Percentiles rank a stretch among this genome's conserved stretches.
Evolutionary conservation across 768 basidiomycete species (phyloP).

Genomic region (Suillus brevipes): DNA sequence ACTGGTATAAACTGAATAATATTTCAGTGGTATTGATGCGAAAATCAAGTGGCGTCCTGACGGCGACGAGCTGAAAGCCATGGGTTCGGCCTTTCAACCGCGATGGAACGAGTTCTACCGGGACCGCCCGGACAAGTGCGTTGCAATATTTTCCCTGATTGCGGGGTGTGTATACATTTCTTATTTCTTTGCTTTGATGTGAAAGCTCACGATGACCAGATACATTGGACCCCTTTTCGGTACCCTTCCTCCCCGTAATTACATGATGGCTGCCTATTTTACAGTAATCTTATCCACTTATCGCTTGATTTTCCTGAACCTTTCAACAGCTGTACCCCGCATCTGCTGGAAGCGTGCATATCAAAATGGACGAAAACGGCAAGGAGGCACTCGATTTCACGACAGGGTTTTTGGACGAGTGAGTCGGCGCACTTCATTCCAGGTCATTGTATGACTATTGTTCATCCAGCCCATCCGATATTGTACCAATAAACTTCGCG

Average conservation of each 20-base stretch:
- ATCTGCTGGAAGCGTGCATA: slow-evolving; percentile 21
- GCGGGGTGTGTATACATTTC: slow-evolving; percentile 35
- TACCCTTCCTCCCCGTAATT: slow-evolving; percentile 22
- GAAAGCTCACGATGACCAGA: slow-evolving; percentile 19
- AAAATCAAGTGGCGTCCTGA: slow-evolving; percentile 59
- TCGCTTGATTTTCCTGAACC: neutral
- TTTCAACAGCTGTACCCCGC: slow-evolving; percentile 15
- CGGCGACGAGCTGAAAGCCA: slow-evolving; percentile 45
- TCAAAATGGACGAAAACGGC: slow-evolving; percentile 11
- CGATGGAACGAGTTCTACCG: slow-evolving; percentile 53
- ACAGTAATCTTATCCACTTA: slow-evolving; percentile 21
- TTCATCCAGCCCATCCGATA: slow-evolving; percentile 16
- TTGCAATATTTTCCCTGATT: slow-evolving; percentile 44
- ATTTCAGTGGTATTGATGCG: slow-evolving; percentile 49
- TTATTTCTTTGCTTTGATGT: neutral
- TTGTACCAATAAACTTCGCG: slow-evolving; percentile 17
- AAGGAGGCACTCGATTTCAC: slow-evolving; percentile 17
- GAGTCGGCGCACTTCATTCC: neutral
- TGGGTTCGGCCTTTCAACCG: slow-evolving; percentile 48
- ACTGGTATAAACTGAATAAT: neutral
- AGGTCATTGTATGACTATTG: neutral
- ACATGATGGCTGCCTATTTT: slow-evolving; percentile 32
- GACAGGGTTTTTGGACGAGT: slow-evolving; percentile 14
- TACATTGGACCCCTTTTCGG: slow-evolving; percentile 20
- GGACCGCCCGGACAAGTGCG: slow-evolving; percentile 55